Percentiles rank a stretch among this genome's conserved stretches.
phyloP scores from a whole-genome alignment of 2,329 filamentous ascomycete species.

The Cercospora zeae-maydis region DNA sequence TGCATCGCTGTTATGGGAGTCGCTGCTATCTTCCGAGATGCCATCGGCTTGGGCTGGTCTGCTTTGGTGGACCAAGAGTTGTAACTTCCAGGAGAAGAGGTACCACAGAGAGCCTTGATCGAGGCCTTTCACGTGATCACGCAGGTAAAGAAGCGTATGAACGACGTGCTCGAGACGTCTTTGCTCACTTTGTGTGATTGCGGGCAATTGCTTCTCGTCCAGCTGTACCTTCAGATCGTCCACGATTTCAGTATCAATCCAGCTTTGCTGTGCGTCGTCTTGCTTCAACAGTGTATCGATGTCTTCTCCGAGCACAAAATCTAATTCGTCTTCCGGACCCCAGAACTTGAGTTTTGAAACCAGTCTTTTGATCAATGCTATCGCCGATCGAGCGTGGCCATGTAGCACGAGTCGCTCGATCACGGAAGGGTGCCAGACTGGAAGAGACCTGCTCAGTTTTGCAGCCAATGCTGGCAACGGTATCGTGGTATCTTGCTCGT shows the following conservation, averaged over 20 bases:
- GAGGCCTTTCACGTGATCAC: conserved; percentile 28
- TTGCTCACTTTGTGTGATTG: conserved; percentile 28
- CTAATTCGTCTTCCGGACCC: conserved; percentile 73
- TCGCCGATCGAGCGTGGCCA: conserved; percentile 70
- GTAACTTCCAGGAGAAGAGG: conserved; percentile 34
- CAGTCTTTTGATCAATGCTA: conserved; percentile 67
- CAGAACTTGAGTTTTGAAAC: conserved; percentile 77
- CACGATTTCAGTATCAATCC: conserved; percentile 23
- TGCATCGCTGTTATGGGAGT: background rate
- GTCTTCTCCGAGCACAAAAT: conserved; percentile 62
- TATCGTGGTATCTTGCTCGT: background rate
- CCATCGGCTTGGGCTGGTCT: conserved; percentile 4
- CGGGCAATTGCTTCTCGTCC: conserved; percentile 50
- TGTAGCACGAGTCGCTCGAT: conserved; percentile 80
- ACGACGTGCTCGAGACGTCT: conserved; percentile 27
- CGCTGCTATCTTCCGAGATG: conserved; percentile 30
- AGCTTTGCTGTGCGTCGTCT: conserved; percentile 37
- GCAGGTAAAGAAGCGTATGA: conserved; percentile 27
- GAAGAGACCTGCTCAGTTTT: conserved; percentile 74
- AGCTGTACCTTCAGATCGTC: conserved; percentile 31
- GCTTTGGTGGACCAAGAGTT: conserved; percentile 19
- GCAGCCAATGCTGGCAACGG: conserved; percentile 18
- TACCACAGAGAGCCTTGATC: conserved; percentile 32
- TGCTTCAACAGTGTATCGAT: conserved; percentile 8
- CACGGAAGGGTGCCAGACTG: conserved; percentile 89